Evolutionary conservation across 78 protist species (phyloP).

Genomic region (Emiliania huxleyi): DNA sequence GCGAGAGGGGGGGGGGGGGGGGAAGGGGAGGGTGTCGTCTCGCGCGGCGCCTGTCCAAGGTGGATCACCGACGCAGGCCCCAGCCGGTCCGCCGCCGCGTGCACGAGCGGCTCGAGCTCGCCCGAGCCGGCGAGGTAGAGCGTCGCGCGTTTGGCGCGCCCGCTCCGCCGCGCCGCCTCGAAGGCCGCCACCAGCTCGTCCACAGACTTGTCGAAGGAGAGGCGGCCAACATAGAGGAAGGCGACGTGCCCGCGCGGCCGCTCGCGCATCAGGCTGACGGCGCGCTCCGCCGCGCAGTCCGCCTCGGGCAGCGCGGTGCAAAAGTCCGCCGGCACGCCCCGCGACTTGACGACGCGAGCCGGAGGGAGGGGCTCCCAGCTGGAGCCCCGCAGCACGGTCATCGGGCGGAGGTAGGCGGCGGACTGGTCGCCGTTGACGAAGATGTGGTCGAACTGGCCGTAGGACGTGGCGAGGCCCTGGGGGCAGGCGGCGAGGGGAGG

Average conservation of each 20-base stretch:
- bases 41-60: no score
- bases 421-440: neutral
- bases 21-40: no score
- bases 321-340: neutral
- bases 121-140: neutral
- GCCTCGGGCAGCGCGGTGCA: neutral
- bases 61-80: neutral
- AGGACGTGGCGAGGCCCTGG: neutral
- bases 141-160: neutral
- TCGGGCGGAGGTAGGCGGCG: neutral
- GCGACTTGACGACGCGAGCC: neutral
- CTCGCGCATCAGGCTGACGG: neutral
- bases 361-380: neutral
- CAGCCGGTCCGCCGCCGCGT: neutral
- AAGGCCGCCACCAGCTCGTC: neutral
- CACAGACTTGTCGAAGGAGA: neutral
- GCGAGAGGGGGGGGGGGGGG: no score
- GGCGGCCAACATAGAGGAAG: neutral
- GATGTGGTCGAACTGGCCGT: conserved; percentile 4
- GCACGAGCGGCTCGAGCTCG: neutral
- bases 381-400: neutral
- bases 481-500: no score
- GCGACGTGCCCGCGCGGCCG: neutral
- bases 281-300: neutral
- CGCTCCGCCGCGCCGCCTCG: neutral